phyloP scores from a whole-genome alignment of 768 basidiomycete genomes.

The Exidia glandulosa region DNA sequence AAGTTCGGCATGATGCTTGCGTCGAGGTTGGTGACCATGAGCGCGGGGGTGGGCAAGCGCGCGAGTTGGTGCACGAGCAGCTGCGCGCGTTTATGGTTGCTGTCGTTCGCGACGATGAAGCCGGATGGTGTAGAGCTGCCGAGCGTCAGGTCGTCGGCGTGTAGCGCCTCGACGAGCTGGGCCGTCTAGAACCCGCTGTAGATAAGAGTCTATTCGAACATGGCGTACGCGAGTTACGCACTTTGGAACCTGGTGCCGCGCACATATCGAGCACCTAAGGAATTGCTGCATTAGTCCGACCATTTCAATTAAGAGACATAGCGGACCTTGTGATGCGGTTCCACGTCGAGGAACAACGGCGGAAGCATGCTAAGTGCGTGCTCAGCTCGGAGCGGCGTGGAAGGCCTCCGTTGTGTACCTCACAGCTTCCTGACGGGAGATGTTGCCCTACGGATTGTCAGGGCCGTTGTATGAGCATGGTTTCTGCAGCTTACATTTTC shows the following conservation, averaged over 20 bases:
- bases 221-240: constrained; percentile 14
- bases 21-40: constrained; percentile 95
- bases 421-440: constrained; percentile 93
- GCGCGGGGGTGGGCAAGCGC: constrained; percentile 78
- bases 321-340: constrained; percentile 74
- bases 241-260: constrained; percentile 96
- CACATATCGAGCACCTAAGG: constrained; percentile 91
- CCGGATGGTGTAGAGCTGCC: constrained; percentile 67
- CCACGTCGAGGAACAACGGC: constrained; percentile 86
- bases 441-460: constrained; percentile 59
- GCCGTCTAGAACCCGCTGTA: constrained; percentile 49
- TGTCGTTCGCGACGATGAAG: constrained; percentile 89
- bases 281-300: background rate
- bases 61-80: constrained; percentile 97
- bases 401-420: constrained; percentile 16
- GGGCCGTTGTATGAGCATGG: background rate
- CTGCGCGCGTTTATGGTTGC: constrained; percentile 87
- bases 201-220: background rate
- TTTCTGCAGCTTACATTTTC: constrained; percentile 60
- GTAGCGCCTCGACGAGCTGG: constrained; percentile 90
- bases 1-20: constrained; percentile 76
- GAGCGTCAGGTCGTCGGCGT: constrained; percentile 53
- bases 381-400: background rate
- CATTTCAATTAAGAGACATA: constrained; percentile 3
- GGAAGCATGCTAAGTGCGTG: constrained; percentile 68